phyloP scores from a whole-genome alignment of 208 protist species.

The Trypanosoma mega region DNA sequence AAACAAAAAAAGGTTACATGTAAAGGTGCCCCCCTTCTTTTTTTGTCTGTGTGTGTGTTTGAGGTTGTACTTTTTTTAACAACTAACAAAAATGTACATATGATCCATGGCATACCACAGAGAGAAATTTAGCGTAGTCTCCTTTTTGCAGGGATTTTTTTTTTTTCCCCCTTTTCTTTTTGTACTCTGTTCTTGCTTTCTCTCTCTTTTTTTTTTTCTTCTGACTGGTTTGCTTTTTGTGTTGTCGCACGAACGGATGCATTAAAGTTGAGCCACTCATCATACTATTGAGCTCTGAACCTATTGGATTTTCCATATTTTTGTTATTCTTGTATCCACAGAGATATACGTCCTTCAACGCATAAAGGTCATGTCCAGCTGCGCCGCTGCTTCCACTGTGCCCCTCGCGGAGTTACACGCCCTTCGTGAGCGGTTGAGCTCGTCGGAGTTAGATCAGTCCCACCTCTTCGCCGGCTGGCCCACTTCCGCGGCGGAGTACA shows the following conservation, averaged over 20 bases:
- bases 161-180: background rate
- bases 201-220: constrained; percentile 14
- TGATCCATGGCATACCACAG: too few species aligned
- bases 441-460: constrained; percentile 40
- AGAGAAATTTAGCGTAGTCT: background rate
- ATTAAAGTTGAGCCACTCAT: too few species aligned
- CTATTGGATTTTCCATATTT: too few species aligned
- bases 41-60: too few species aligned
- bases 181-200: background rate
- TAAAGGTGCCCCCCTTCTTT: too few species aligned
- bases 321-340: too few species aligned
- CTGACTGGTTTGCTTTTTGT: constrained; percentile 6
- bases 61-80: too few species aligned
- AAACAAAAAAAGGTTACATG: too few species aligned
- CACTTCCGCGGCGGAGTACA: constrained; percentile 32
- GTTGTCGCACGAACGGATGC: too few species aligned
- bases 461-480: constrained; percentile 78
- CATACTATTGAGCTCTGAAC: too few species aligned
- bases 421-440: constrained; percentile 50
- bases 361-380: background rate
- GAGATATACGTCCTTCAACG: too few species aligned
- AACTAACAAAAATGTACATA: too few species aligned
- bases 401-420: constrained; percentile 40
- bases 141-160: background rate
- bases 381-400: background rate